Evolutionary conservation across 176 grass and related monocot genomes (phyloP), one percentile per base, ranked within the genome.

Genomic region (Phyllostachys edulis): DNA sequence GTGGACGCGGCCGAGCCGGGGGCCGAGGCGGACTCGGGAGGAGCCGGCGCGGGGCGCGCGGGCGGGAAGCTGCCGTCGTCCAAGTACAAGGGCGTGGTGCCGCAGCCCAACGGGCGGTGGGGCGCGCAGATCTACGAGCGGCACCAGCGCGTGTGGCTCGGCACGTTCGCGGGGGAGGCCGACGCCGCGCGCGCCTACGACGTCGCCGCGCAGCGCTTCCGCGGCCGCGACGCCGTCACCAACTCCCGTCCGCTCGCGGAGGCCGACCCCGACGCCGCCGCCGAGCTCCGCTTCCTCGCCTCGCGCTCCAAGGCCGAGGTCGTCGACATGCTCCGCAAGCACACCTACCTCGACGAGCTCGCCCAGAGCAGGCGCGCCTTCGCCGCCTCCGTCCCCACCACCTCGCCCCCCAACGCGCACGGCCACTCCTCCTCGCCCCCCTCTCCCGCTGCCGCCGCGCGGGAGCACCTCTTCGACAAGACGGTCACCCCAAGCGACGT

Each of bases 71-170:
- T 96, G 65, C 89, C 91, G 46, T 99, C 93, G 69, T 94, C 89
- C 4, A 76, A 62, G 68, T 96, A 77, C 89, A 99, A 99, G 80
- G 97, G 97, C 64, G 97, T 99, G 9, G 97, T 99, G 47, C 88
- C 97, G 3, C 97, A 99, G 92, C 97, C 97, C n/a, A 99, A 99
- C 88, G 97, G 97, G 45, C 84, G 97, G 27, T 99, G 97, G 97
- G 97, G 97, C 21, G 86, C 97, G 42, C 97, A 99, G 92, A 99
- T 99, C 90, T 99, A 99, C 80, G 93, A 99, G 90, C 85, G 89
- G 10, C 97, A 98, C 93, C 93, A 91, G 79, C 89, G 97, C 60
- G 97, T 99, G 39, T 99, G 97, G 97, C 93, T 99, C 18, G 97
- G 97, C 61, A 99, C 97, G 2, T 99, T 94, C 81, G 78, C 91